Evolutionary conservation across 2,329 filamentous ascomycete species (phyloP).

Genomic region (Colletotrichum sp.): DNA sequence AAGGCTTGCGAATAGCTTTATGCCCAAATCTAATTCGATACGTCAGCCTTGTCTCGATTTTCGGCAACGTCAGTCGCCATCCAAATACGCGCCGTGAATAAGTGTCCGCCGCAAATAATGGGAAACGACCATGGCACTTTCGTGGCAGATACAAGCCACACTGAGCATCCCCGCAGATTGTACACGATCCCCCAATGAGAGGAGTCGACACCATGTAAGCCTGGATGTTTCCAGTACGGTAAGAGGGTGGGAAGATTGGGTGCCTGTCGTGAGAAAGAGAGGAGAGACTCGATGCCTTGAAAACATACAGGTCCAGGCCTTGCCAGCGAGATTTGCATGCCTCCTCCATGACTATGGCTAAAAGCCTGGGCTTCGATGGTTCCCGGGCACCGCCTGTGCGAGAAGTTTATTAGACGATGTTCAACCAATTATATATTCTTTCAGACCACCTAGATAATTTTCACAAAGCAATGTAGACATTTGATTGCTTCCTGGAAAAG

Average conservation of each 20-base stretch:
- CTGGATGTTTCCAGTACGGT: background rate
- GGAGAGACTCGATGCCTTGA: rapidly evolving
- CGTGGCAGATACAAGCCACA: no score
- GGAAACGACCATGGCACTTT: background rate
- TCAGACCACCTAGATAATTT: no score
- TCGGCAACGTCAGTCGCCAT: background rate
- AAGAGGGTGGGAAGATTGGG: no score
- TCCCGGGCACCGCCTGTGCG: background rate
- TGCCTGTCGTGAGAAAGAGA: background rate
- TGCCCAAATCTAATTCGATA: background rate
- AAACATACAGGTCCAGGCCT: background rate
- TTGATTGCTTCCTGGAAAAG: no score
- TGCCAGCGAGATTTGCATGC: background rate
- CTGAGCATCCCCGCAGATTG: no score
- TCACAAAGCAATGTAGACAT: background rate
- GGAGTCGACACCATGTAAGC: background rate
- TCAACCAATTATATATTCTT: no score
- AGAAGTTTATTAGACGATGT: background rate
- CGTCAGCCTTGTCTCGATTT: background rate
- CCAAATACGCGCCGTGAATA: background rate
- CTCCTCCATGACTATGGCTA: no score
- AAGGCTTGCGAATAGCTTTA: background rate
- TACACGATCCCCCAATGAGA: background rate
- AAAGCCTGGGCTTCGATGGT: background rate
- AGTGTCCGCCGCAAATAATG: background rate